A percentile compares a stretch with the other conserved stretches of the same genome.
Conservation (phyloP, 495 filamentous ascomycete species). For the Hypoxylon lienhwacheense region DNA sequence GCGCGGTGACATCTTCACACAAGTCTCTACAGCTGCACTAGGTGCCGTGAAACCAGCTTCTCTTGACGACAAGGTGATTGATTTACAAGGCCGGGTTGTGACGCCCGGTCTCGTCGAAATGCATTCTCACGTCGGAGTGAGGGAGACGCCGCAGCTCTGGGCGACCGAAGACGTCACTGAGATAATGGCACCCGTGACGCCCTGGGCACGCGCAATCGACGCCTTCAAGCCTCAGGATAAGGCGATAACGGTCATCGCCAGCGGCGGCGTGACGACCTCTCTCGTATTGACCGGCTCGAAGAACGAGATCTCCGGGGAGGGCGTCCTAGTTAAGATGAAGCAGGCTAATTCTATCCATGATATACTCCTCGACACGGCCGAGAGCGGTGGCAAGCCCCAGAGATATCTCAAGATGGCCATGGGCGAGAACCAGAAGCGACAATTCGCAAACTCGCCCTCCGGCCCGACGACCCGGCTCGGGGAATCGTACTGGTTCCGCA, state of each 20-base stretch:
- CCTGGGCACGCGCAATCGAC: slow-evolving; percentile 52
- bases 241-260: slow-evolving; percentile 51
- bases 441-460: slow-evolving; percentile 43
- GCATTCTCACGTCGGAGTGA: slow-evolving; percentile 51
- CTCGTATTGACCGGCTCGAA: slow-evolving; percentile 57
- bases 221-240: slow-evolving; percentile 52
- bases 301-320: slow-evolving; percentile 60
- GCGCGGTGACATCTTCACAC: slow-evolving; percentile 40
- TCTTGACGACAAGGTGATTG: slow-evolving; percentile 29
- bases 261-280: slow-evolving; percentile 58
- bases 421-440: slow-evolving; percentile 55
- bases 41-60: slow-evolving; percentile 1
- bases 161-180: slow-evolving; percentile 46
- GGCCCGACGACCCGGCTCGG: slow-evolving; percentile 24
- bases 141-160: slow-evolving; percentile 33
- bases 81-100: slow-evolving; percentile 49
- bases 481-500: slow-evolving; percentile 43
- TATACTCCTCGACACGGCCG: slow-evolving; percentile 51
- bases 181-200: slow-evolving; percentile 45
- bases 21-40: slow-evolving; percentile 19
- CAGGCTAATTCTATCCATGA: slow-evolving; percentile 43
- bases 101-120: slow-evolving; percentile 60
- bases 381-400: slow-evolving; percentile 44
- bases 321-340: slow-evolving; percentile 54
- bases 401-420: slow-evolving; percentile 63